These are phyloP conservation scores for Penicillium macrosclerotiorum DNA, from an alignment of 495 filamentous ascomycete genomes.

Conservation along the genomic window DNA sequence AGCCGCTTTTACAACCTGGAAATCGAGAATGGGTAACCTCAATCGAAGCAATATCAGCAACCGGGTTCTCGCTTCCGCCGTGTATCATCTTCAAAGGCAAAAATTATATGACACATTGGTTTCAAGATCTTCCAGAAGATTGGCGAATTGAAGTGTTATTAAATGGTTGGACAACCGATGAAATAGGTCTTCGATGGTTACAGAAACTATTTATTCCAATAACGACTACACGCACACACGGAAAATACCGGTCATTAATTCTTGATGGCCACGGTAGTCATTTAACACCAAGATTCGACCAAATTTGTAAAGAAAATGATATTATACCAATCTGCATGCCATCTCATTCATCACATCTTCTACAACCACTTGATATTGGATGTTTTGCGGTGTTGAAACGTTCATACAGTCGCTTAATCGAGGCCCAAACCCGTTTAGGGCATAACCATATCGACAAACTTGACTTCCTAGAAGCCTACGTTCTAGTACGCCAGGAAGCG, in stretches of 20 bases:
- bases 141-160: no score
- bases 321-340: neutral
- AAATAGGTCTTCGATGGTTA: neutral
- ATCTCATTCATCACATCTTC: neutral
- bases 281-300: conserved; percentile 2
- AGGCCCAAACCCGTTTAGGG: no score
- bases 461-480: no score
- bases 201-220: neutral
- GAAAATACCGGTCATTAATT: neutral
- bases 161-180: no score
- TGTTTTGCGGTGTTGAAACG: conserved; percentile 1
- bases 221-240: neutral
- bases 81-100: conserved; percentile 30
- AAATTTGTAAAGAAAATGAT: conserved; percentile 1
- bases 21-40: conserved; percentile 38
- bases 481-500: no score
- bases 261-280: conserved; percentile 1
- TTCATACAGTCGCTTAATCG: no score
- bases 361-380: neutral
- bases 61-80: conserved; percentile 15
- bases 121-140: no score
- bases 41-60: conserved; percentile 28
- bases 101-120: no score
- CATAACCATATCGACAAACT: no score
- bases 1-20: conserved; percentile 25